Base-by-base conservation (phyloP, 2,329 filamentous ascomycete species). In the Penicillium sp. region DNA sequence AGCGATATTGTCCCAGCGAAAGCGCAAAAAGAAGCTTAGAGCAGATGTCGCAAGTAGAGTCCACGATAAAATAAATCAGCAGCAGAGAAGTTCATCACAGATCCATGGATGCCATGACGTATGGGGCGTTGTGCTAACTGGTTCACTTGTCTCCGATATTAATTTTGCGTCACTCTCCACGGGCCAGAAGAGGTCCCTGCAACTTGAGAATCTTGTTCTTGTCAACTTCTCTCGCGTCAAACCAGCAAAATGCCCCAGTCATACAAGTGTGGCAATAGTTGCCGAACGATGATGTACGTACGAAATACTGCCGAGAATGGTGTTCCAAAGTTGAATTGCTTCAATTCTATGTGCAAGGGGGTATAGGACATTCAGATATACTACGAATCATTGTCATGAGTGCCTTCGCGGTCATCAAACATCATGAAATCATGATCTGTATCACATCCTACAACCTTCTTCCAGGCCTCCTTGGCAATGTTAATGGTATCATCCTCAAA, bases 331-430 rank as follows among this genome's bases (percentile, higher is more conserved):
- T 40, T 3, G 29, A 4, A n/a, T 34, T 34, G 21, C 49, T 52
- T 55, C 39, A 43, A 44, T 43, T 56, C 11, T 49, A 24, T 51
- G 39, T 45, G 48, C 34, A 29, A 31, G 43, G 42, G 7, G 27
- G 6, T 14, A 7, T 31, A 31, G 34, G 29, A 14, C 40, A 36
- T 14, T 4, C 31, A 45, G 44, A 49, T 55, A 52, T 62, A 47
- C 52, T 59, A 60, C 52, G 51, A 59, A 52, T 71, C 63, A 60
- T 55, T 89, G 85, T 83, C 83, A 55, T 75, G 77, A 27, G 77
- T 77, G 13, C 79, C 81, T 67, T 92, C 87, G 22, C 91, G 82
- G 56, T 94, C 89, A 46, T 87, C 83, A 70, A 96, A 96, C 18
- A 82, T 78, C 83, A 97, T 86, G 65, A 94, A 97, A 43, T 82